These are phyloP conservation scores for Ceratobasidium sp. DNA, from an alignment of 1,284 basidiomycete genomes.

Conservation along the genomic window DNA sequence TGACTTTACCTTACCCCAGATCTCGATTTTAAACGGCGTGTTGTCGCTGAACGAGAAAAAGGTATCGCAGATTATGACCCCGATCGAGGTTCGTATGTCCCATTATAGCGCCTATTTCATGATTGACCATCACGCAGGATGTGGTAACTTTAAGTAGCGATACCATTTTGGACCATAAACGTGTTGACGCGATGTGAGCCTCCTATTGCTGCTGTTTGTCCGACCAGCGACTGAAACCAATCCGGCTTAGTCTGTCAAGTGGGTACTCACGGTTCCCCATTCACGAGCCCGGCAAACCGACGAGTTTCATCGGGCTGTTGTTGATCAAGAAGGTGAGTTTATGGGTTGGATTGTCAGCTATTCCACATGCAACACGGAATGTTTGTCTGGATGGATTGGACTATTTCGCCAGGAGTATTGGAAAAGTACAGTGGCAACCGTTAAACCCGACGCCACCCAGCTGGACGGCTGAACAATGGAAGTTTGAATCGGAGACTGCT, in stretches of 20 bases:
- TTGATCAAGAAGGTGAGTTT: constrained; percentile 81
- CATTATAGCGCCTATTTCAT: neutral
- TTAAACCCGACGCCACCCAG: neutral
- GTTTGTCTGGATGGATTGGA: neutral
- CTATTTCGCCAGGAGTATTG: neutral
- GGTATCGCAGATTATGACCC: constrained; percentile 89
- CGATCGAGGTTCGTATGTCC: constrained; percentile 68
- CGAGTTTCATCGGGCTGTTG: constrained; percentile 88
- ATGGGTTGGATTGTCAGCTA: neutral
- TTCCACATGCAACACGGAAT: neutral
- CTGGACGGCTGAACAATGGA: neutral
- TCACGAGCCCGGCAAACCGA: constrained; percentile 79
- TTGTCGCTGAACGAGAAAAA: constrained; percentile 87
- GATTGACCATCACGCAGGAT: constrained; percentile 66
- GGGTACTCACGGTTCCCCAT: constrained; percentile 97
- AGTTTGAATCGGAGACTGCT: neutral
- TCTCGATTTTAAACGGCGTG: constrained; percentile 89
- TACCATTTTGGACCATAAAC: constrained; percentile 82
- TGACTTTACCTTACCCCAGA: constrained; percentile 62
- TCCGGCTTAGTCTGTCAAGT: constrained; percentile 68
- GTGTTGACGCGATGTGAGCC: constrained; percentile 78
- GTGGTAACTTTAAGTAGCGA: constrained; percentile 83
- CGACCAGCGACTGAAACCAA: constrained; percentile 1
- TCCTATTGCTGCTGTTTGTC: neutral
- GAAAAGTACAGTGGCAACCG: neutral